These are phyloP conservation scores for Danielia reshetovae DNA, from an alignment of 805 yeast genomes.

Conservation along the genomic window DNA sequence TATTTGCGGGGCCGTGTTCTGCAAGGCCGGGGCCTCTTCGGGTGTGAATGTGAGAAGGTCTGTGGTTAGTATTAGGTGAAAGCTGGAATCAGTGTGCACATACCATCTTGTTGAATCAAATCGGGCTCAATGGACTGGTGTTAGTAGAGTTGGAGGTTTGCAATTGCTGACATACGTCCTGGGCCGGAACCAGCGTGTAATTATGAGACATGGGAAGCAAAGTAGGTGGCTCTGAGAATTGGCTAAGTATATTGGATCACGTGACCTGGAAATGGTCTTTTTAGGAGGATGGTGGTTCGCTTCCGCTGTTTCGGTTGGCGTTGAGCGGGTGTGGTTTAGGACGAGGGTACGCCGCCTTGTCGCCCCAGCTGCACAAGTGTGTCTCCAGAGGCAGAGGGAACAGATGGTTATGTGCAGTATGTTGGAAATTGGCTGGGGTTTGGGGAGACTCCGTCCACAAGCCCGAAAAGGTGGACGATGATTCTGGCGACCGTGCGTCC, in stretches of 20 bases:
- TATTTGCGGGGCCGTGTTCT: not conserved
- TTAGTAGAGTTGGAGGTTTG: slow-evolving; percentile 1
- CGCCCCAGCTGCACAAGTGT: no score
- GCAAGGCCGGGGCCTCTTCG: slow-evolving; percentile 9
- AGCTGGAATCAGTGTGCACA: slow-evolving; percentile 3
- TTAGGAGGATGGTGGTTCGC: not conserved
- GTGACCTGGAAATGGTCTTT: slow-evolving; percentile 1
- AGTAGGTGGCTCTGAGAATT: no score
- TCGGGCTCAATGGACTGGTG: slow-evolving; percentile 15
- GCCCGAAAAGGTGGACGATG: no score
- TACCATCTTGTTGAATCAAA: slow-evolving; percentile 21
- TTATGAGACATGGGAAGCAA: slow-evolving; percentile 3
- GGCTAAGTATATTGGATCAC: not conserved
- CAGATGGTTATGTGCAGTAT: no score
- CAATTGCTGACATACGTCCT: not conserved
- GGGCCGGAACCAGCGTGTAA: not conserved
- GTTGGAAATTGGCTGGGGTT: no score
- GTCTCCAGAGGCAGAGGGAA: no score
- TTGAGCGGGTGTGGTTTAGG: no score
- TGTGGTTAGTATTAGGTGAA: slow-evolving; percentile 1
- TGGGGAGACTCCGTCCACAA: no score
- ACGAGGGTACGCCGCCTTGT: no score
- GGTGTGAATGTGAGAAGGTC: slow-evolving; percentile 1
- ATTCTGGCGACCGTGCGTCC: no score
- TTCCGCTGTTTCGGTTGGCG: no score